Evolutionary conservation across 345 rosid genomes (phyloP).

Genomic region (Noccaea caerulescens): DNA sequence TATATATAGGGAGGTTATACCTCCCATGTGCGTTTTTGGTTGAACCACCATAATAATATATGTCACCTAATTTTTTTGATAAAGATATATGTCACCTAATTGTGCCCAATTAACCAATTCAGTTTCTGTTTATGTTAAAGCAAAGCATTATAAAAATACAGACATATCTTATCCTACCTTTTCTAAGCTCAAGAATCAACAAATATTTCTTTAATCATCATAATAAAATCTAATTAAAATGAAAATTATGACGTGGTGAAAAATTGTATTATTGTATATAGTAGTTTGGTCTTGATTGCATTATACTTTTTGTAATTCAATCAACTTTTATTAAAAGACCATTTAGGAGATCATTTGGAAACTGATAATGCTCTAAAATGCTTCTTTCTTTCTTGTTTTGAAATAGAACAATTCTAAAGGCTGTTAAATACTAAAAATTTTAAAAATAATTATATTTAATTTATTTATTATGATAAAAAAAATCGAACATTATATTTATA

Average conservation of each 20-base stretch:
- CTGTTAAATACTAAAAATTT: too few relatives aligned
- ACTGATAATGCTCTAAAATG: too few relatives aligned
- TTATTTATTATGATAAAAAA: too few relatives aligned
- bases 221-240: background rate
- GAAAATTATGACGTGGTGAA: conserved; percentile 2
- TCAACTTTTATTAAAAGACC: too few relatives aligned
- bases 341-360: too few relatives aligned
- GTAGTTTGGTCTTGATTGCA: too few relatives aligned
- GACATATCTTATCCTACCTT: conserved; percentile 3
- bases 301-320: too few relatives aligned
- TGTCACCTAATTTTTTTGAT: conserved; percentile 16
- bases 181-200: background rate
- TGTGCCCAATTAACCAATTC: background rate
- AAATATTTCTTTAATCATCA: conserved; percentile 1
- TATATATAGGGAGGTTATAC: conserved; percentile 24
- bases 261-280: background rate
- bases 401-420: too few relatives aligned
- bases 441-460: too few relatives aligned
- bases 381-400: too few relatives aligned
- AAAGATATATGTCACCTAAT: conserved; percentile 17
- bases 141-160: conserved; percentile 7
- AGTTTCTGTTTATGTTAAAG: conserved; percentile 9
- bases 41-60: conserved; percentile 20
- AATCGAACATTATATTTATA: too few relatives aligned
- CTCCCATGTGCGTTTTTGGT: conserved; percentile 29